Base-by-base conservation (phyloP, 352 stramenopile genomes). In the Phytophthora rubi region DNA sequence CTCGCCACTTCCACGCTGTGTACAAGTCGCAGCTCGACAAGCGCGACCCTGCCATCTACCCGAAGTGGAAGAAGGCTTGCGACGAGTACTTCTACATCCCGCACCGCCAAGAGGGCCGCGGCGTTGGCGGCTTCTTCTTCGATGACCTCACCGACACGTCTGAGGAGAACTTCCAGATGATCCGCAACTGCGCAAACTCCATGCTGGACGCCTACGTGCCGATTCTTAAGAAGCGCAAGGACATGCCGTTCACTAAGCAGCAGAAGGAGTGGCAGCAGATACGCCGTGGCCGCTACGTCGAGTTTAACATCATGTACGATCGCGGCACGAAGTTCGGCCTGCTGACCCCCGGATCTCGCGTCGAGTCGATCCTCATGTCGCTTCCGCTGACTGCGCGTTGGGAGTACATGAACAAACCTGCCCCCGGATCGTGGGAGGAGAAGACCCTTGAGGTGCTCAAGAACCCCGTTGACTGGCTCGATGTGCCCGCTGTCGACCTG, bases 261-360 rank as follows among this genome's bases (percentile, higher is more conserved):
- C 85, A 99, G 72, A 99, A 99, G 86, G 79, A 98, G 57, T 99
- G 98, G 97, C 97, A 99, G 85, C 94, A 98, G 72, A 92, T 99
- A 16, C 91, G 98, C 57, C 89, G 96, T 23, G 97, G 97, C 49
- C 90, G 95, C 68, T 99, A 99, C 83, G 96, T 99, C 7, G 98
- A 99, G 85, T 99, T 99, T 83, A 99, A 99, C 86, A 89, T 99
- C 65, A 98, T 99, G 71, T 99, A 99, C 78, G 98, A 99, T 81
- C 88, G 97, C 26, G 98, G 98, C 72, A 99, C 97, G 35, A 97
- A 99, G 54, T 99, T 99, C 73, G 98, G 98, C 5, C 84, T 99
- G 10, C 95, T 98, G 59, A 99, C 97, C 10, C 90, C 90, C 0
- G 96, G 96, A 26, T 98, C 96, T 26, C 94, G 98, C 63, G 98